Evolutionary conservation across 441 rosid genomes (phyloP).

Genomic region (Populus tomentosa): DNA sequence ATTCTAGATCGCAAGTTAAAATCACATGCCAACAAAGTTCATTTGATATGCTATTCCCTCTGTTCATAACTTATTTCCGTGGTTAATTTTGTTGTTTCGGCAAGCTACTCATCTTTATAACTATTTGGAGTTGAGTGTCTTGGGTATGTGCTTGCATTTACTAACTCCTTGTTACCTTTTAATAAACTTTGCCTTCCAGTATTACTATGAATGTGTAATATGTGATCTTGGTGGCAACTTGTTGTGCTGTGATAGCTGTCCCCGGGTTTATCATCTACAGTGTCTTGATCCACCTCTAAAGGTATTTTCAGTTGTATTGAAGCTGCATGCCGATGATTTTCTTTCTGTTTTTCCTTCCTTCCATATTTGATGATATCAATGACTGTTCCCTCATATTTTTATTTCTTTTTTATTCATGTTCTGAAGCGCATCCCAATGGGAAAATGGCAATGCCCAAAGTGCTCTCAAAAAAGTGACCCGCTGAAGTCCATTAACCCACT

Average conservation of each 20-base stretch:
- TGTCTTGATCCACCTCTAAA: constrained; percentile 99
- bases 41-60: neutral
- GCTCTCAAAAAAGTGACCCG: constrained; percentile 61
- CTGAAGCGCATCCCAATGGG: constrained; percentile 92
- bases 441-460: constrained; percentile 96
- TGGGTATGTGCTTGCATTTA: neutral
- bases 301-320: constrained; percentile 38
- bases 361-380: constrained; percentile 1
- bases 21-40: neutral
- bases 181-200: constrained; percentile 48
- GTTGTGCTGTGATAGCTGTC: constrained; percentile 97
- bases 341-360: neutral
- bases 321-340: constrained; percentile 5
- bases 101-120: neutral
- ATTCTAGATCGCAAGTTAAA: neutral
- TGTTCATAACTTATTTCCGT: neutral
- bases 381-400: constrained; percentile 10
- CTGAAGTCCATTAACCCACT: constrained; percentile 57
- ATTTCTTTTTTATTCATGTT: constrained; percentile 19
- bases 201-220: constrained; percentile 92
- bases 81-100: constrained; percentile 1
- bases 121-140: neutral
- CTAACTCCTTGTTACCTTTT: constrained; percentile 7
- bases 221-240: constrained; percentile 98
- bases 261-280: constrained; percentile 89